A percentile compares a stretch with the other conserved stretches of the same genome.
phyloP scores from a whole-genome alignment of 495 filamentous ascomycete species.

The Entonaema liquescens region DNA sequence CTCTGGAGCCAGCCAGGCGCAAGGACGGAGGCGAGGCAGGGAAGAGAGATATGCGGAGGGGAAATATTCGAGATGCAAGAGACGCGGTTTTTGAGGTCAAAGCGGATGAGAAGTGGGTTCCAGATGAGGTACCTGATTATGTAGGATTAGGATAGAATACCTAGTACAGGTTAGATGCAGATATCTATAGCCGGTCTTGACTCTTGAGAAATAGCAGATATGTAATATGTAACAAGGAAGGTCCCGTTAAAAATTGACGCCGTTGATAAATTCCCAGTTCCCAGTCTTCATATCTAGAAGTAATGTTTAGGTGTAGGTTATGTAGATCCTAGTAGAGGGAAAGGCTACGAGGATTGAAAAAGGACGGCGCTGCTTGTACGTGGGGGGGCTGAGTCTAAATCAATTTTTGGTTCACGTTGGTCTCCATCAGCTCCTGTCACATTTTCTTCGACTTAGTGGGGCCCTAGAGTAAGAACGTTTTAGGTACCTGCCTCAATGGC shows the following conservation, averaged over 20 bases:
- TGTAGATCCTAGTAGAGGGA: conserved; percentile 6
- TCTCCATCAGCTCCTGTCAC: conserved; percentile 34
- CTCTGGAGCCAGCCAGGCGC: conserved; percentile 37
- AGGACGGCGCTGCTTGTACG: conserved; percentile 27
- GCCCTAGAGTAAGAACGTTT: not conserved
- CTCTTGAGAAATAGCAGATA: conserved; percentile 1
- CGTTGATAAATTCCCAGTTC: not conserved
- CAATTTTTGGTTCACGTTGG: conserved; percentile 36
- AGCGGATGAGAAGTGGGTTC: conserved; percentile 12
- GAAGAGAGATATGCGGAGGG: conserved; percentile 14
- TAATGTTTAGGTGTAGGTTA: conserved; percentile 6
- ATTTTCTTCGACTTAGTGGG: conserved; percentile 22
- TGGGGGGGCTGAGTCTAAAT: conserved; percentile 42
- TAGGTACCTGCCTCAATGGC: not conserved
- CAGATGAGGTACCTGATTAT: not conserved
- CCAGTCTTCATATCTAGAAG: conserved; percentile 3
- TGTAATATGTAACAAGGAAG: conserved; percentile 2
- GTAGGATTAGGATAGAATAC: not conserved
- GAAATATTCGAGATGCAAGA: not conserved
- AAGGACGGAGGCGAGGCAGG: conserved; percentile 39
- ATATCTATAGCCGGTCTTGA: not conserved
- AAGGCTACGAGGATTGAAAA: conserved; percentile 32
- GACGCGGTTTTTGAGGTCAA: conserved; percentile 13
- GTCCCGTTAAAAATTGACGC: conserved; percentile 8
- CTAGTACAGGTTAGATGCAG: not conserved